A percentile compares a stretch with the other conserved stretches of the same genome.
phyloP scores from a whole-genome alignment of 2,329 filamentous ascomycete genomes.

The Emergomyces pasteurianus region DNA sequence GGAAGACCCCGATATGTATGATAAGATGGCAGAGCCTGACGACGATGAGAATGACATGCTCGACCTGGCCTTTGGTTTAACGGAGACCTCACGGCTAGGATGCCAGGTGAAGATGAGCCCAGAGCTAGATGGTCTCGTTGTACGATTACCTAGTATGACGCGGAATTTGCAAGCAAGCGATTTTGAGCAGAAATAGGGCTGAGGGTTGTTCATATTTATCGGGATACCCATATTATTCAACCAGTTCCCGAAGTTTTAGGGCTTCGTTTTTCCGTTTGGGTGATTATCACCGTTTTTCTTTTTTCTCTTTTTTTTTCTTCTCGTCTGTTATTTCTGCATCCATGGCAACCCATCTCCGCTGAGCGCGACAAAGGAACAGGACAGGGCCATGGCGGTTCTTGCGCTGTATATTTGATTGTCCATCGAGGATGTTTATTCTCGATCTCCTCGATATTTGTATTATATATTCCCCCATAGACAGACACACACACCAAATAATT shows the following conservation, averaged over 20 bases:
- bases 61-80: conserved; percentile 79
- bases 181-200: conserved; percentile 45
- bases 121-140: conserved; percentile 73
- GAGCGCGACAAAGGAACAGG: background rate
- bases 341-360: background rate
- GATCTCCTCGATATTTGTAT: conserved; percentile 1
- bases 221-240: background rate
- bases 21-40: conserved; percentile 64
- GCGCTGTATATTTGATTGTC: background rate
- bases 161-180: conserved; percentile 92
- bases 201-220: background rate
- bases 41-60: conserved; percentile 85
- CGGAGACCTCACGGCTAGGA: conserved; percentile 71
- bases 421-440: background rate
- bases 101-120: conserved; percentile 89
- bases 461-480: conserved; percentile 4
- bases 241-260: background rate
- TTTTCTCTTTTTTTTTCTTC: background rate
- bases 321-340: background rate
- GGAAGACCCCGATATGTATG: conserved; percentile 57
- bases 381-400: conserved; percentile 3
- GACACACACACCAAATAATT: background rate
- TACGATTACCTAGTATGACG: conserved; percentile 85
- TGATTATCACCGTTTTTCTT: no score
- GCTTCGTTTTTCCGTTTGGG: background rate